Percentiles rank a stretch among this genome's conserved stretches.
Evolutionary conservation across 2,329 filamentous ascomycete genomes (phyloP).

Genomic region (Penicillium frequentans): DNA sequence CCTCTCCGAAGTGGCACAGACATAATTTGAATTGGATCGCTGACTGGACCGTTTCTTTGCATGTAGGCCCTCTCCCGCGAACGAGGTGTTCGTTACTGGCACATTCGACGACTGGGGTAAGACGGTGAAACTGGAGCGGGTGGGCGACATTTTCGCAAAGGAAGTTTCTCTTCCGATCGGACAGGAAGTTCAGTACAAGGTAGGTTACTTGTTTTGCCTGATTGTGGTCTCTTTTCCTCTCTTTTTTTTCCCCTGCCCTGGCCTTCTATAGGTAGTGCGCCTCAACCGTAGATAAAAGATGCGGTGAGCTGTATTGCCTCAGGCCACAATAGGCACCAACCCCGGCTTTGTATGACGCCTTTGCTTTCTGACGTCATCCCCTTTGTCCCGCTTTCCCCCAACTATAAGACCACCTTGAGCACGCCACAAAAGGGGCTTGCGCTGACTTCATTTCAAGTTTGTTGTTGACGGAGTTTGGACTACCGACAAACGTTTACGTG

Average conservation of each 20-base stretch:
- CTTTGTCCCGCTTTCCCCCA: conserved; percentile 21
- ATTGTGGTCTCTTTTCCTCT: not conserved
- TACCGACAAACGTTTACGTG: conserved; percentile 74
- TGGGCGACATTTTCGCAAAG: conserved; percentile 73
- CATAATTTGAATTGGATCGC: conserved; percentile 19
- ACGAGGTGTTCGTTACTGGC: conserved; percentile 91
- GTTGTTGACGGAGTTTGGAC: conserved; percentile 92
- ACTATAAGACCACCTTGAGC: conserved; percentile 23
- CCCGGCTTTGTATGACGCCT: conserved; percentile 26
- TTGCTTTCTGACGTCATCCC: conserved; percentile 22
- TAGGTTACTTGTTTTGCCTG: conserved; percentile 45
- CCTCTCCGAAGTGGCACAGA: conserved; percentile 12
- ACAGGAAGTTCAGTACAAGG: conserved; percentile 92
- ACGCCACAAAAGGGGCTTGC: conserved; percentile 3
- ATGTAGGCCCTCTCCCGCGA: conserved; percentile 75
- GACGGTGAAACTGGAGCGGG: conserved; percentile 77
- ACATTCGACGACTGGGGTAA: conserved; percentile 94
- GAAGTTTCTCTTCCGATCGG: conserved; percentile 68
- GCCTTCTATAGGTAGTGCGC: not conserved
- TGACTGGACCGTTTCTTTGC: conserved; percentile 30
- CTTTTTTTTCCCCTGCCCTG: not conserved
- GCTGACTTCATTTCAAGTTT: conserved; percentile 60
- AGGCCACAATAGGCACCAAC: conserved; percentile 13
- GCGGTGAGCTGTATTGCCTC: conserved; percentile 19
- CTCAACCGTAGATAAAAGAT: conserved; percentile 5